Conservation (phyloP, 2,329 filamentous ascomycete species). For the Colletotrichum theobromicola region DNA sequence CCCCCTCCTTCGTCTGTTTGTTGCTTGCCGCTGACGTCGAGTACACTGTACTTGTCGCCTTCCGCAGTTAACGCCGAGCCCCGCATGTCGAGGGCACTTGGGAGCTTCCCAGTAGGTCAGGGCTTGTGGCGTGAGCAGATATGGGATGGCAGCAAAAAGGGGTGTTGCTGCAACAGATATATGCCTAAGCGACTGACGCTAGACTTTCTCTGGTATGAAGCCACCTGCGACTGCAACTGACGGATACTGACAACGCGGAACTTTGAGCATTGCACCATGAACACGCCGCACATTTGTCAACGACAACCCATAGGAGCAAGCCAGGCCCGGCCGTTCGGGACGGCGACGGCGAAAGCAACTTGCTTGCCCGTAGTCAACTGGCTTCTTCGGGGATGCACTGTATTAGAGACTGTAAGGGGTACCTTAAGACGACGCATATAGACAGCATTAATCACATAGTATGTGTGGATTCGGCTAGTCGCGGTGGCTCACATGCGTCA, state of each 20-base stretch:
- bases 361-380: not conserved
- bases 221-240: not conserved
- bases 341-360: not conserved
- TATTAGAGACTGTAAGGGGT: not conserved
- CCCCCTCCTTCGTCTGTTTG: not conserved
- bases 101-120: slow-evolving; percentile 1
- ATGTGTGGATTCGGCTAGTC: not conserved
- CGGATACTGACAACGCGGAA: slow-evolving; percentile 3
- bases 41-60: not conserved
- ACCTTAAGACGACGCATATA: not conserved
- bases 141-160: slow-evolving; percentile 17
- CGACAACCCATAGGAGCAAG: not conserved
- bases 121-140: slow-evolving; percentile 4
- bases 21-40: not conserved
- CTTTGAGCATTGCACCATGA: not conserved
- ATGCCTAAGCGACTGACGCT: slow-evolving; percentile 2
- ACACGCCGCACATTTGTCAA: not conserved
- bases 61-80: not conserved
- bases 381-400: not conserved
- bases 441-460: not conserved
- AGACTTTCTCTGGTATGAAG: not conserved
- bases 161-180: not conserved
- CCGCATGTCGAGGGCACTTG: not conserved
- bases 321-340: not conserved
- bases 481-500: not conserved